Evolutionary conservation across 352 stramenopile genomes (phyloP).

Genomic region (Globisporangium abappressorium): DNA sequence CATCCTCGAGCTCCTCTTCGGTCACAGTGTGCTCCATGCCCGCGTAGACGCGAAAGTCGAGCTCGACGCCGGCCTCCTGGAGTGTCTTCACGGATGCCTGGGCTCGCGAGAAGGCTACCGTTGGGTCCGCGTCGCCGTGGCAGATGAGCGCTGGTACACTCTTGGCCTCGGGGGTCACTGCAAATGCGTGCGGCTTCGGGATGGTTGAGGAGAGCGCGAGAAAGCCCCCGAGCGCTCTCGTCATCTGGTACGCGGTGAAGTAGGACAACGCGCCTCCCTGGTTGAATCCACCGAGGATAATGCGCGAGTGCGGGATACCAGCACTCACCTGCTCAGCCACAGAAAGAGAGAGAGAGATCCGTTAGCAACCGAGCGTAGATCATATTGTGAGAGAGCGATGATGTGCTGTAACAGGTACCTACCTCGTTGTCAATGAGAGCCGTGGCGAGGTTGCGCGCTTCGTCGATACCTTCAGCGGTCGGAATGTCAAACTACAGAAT

Average conservation of each 20-base stretch:
- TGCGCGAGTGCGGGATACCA: constrained; percentile 84
- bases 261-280: constrained; percentile 63
- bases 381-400: not conserved
- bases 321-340: constrained; percentile 24
- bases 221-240: constrained; percentile 11
- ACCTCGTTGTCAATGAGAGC: constrained; percentile 82
- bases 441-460: constrained; percentile 64
- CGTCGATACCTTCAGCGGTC: constrained; percentile 85
- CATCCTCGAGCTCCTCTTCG: constrained; percentile 66
- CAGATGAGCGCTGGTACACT: constrained; percentile 79
- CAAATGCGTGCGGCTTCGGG: constrained; percentile 56
- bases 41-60: constrained; percentile 64
- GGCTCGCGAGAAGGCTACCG: constrained; percentile 63
- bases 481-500: constrained; percentile 90
- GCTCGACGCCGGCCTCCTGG: constrained; percentile 39
- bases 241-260: constrained; percentile 32
- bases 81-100: constrained; percentile 61
- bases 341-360: not conserved
- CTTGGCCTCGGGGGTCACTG: constrained; percentile 41
- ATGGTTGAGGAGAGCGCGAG: constrained; percentile 77
- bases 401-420: not conserved
- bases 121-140: constrained; percentile 63
- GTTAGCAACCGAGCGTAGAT: not conserved
- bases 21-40: constrained; percentile 66
- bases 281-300: constrained; percentile 94